Evolutionary conservation across 164 flowering plant genomes (phyloP), one percentile per base, ranked within the genome.

Genomic region (Piper longum): DNA sequence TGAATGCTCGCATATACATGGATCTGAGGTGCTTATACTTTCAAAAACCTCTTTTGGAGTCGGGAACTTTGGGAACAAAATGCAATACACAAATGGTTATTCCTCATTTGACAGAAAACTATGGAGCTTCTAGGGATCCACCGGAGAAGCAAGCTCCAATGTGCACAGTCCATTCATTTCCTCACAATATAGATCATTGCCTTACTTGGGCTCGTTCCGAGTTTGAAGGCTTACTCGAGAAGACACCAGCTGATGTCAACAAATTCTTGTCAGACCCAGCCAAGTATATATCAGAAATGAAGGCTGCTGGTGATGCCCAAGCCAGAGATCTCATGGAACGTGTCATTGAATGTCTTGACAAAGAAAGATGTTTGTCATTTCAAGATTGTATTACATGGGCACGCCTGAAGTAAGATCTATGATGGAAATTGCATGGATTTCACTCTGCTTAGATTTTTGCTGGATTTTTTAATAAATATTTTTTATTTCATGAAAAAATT

Each of bases 11-110:
- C 66, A 79, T 89, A 0, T 87, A 89, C 71, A 79, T 89, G 71
- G 96, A 89, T 75, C 83, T 80, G 73, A 85, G 85, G 69, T 89
- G 96, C 79, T 67, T 87, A 56, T 89, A 89, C 77, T 89, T 87
- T 74, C 96, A 87, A 72, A 89, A 84, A 71, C 88, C 96, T 7
- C 91, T 89, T 63, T 81, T 89, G 55, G 96, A 89, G 69, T 89
- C 96, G 0, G 96, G 96, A 61, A 89, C 95, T 17, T 79, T 87
- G 9, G 96, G 96, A 70, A 82, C 96, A 52, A 89, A 87, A 63
- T 89, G 96, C 83, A 89, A 89, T 71, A 89, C 96, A 6, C 96
- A 89, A 71, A 85, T 89, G 93, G 91, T 89, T 57, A 89, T 89
- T 59, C 92, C 96, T 64, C 96, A 86, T 69, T 76, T 89, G 42